Percentiles rank a stretch among this genome's conserved stretches.
Conservation (phyloP, 2,329 filamentous ascomycete species). For the Aaosphaeria pasadenensis region DNA sequence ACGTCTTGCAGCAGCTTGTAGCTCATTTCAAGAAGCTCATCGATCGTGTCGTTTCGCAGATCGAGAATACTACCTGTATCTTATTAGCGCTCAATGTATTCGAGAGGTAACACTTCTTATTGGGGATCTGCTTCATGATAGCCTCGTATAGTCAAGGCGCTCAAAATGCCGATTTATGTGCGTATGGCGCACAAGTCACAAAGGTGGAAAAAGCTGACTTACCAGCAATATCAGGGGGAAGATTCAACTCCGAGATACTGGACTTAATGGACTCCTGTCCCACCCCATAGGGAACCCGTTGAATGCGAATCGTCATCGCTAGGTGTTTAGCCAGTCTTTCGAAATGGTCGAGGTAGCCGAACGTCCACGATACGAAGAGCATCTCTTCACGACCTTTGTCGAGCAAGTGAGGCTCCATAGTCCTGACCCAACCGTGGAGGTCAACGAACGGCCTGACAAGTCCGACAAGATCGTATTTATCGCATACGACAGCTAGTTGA, state of each 20-base stretch:
- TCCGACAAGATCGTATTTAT: slow-evolving; percentile 25
- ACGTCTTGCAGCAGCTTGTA: no score
- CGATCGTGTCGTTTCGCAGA: no score
- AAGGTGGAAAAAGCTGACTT: neutral
- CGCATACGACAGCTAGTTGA: slow-evolving; percentile 23
- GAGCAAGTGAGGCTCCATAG: neutral
- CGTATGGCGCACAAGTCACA: neutral
- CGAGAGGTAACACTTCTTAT: no score
- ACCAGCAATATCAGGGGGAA: neutral
- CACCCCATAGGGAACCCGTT: neutral
- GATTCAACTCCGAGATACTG: neutral
- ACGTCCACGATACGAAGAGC: slow-evolving; percentile 23
- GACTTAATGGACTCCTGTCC: no score
- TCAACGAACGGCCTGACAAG: slow-evolving; percentile 27
- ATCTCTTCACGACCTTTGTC: slow-evolving; percentile 17
- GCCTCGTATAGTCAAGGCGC: no score
- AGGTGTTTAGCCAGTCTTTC: slow-evolving; percentile 10
- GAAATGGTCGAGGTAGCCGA: slow-evolving; percentile 18
- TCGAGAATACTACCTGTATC: no score
- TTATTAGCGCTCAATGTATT: no score
- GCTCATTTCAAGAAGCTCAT: no score
- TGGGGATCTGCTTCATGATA: no score
- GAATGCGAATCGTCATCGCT: slow-evolving; percentile 1
- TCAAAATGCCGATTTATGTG: no score
- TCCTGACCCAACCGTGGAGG: slow-evolving; percentile 6